Evolutionary conservation across 345 rosid species (phyloP).

Genomic region (Acer negundo): DNA sequence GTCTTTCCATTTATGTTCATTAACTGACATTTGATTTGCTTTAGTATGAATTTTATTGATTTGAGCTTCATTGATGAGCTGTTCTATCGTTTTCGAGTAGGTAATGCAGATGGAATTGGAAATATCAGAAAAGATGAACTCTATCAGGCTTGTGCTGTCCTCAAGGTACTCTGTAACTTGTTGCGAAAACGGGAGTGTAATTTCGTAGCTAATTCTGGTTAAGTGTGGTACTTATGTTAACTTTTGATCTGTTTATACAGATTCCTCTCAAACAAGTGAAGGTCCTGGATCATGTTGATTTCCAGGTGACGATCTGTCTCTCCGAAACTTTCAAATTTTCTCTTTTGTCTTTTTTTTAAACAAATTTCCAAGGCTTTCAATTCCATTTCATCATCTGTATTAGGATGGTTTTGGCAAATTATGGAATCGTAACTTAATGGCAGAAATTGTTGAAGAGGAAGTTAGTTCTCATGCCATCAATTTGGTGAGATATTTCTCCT

Average conservation of each 20-base stretch:
- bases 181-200: neutral
- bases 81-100: slow-evolving; percentile 28
- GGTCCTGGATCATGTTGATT: slow-evolving; percentile 61
- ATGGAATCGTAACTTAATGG: slow-evolving; percentile 69
- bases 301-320: slow-evolving; percentile 50
- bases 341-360: neutral
- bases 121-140: slow-evolving; percentile 64
- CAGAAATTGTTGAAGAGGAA: slow-evolving; percentile 62
- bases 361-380: slow-evolving; percentile 6
- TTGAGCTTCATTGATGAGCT: slow-evolving; percentile 4
- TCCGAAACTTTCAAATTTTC: neutral
- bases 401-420: slow-evolving; percentile 86
- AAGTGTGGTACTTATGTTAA: too few relatives aligned
- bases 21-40: neutral
- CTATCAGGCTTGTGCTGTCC: slow-evolving; percentile 67
- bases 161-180: slow-evolving; percentile 43
- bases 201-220: neutral
- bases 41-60: slow-evolving; percentile 3
- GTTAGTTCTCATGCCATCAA: slow-evolving; percentile 45
- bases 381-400: slow-evolving; percentile 20
- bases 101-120: slow-evolving; percentile 86
- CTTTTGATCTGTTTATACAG: slow-evolving; percentile 30
- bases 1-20: neutral
- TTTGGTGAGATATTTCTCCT: slow-evolving; percentile 43
- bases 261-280: slow-evolving; percentile 63